Conservation (phyloP, 139 green algal species). For the Chlamydomonas incerta region DNA sequence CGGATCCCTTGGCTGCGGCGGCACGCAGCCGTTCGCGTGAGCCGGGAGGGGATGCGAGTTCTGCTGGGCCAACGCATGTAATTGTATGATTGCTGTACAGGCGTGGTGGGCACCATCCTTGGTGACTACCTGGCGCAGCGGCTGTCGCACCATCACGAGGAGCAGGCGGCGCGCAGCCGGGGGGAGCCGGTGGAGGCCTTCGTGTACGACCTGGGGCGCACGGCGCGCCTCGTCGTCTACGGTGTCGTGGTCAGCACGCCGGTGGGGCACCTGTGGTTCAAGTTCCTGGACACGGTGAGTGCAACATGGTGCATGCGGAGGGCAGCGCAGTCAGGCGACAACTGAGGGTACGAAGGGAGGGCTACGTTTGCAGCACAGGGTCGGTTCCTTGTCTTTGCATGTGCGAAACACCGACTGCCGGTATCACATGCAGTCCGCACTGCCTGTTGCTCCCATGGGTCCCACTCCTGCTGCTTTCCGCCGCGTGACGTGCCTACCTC, state of each 20-base stretch:
- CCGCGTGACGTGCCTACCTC: not conserved
- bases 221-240: conserved; percentile 47
- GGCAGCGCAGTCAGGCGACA: too few species aligned
- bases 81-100: conserved; percentile 9
- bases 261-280: conserved; percentile 50
- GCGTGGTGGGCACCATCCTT: conserved; percentile 52
- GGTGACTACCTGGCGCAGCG: conserved; percentile 60
- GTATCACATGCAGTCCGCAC: too few species aligned
- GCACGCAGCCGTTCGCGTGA: too few species aligned
- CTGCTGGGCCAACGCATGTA: not conserved
- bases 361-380: too few species aligned
- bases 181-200: conserved; percentile 11
- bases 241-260: conserved; percentile 53
- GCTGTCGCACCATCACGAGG: conserved; percentile 1
- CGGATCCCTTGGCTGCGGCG: too few species aligned
- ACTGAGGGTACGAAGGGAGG: too few species aligned
- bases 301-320: too few species aligned
- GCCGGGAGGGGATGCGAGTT: too few species aligned
- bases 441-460: too few species aligned
- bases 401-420: too few species aligned
- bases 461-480: not conserved
- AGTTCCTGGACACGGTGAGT: conserved; percentile 50
- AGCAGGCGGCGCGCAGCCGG: not conserved
- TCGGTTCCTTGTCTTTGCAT: too few species aligned
- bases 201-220: conserved; percentile 42